Evolutionary conservation across 257 asterid genomes (phyloP), one percentile per base, ranked within the genome.

Genomic region (Pogostemon cablin): DNA sequence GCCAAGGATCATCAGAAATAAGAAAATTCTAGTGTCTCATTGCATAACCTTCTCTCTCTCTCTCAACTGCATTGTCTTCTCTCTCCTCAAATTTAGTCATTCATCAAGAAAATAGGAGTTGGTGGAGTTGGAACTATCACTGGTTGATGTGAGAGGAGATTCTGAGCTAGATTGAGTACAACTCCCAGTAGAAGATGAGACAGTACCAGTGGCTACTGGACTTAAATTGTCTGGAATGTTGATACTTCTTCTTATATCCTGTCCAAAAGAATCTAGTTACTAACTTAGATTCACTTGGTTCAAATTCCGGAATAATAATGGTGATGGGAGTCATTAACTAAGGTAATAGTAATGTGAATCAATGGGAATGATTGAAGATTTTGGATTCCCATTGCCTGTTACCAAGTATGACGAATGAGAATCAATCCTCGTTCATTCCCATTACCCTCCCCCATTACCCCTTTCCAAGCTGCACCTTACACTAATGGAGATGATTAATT

Each of bases 201-300:
- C 58, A 1, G 32, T 25, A 35, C 72, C 12, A 43, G 84, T 82
- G 15, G 71, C 79, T 60, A 77, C 79, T 17, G 81, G 78, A 41
- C 73, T 80, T 60, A 83, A 55, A 75, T 74, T 77, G 56, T 82
- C 85, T 5, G 71, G 49, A 20, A 82, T 41, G 8, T 20, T 54
- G 25, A 54, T 7, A 67, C 86, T 86, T 77, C 88, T 79, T 56
- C 83, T 75, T 25, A 90, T 83, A 72, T 87, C 96, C 96, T 90
- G 88, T 62, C 54, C 70, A 53, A 64, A 6, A 38, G 15, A 59
- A 67, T 15, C 37, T 7, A 4, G 37, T 57, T 20, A 48, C 50
- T 10, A 4, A 46, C 7, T n/a, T 35, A 15, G 35, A 53, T 17
- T 7, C 32, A 1, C 32, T 25, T 25, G 32, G 32, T 25, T 25